Conservation (phyloP, 306 rosid species). For the Adenanthera pavonina region DNA sequence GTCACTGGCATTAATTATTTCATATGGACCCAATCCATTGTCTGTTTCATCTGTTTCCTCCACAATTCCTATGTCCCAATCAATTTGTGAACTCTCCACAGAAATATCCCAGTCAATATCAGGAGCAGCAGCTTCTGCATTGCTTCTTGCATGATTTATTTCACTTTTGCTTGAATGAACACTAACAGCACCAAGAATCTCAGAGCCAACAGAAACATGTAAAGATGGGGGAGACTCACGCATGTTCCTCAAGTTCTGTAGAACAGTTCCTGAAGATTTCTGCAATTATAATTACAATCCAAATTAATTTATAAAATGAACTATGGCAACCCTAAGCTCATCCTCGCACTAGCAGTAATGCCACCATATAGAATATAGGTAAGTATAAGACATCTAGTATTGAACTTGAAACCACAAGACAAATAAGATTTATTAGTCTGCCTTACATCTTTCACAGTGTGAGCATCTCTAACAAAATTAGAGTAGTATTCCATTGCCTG, state of each 20-base stretch:
- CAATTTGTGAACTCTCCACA: constrained; percentile 8
- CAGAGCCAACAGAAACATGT: background rate
- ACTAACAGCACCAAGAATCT: background rate
- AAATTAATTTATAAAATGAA: constrained; percentile 36
- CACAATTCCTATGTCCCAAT: constrained; percentile 8
- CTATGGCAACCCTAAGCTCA: constrained; percentile 29
- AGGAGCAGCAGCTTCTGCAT: background rate
- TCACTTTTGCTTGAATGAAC: background rate
- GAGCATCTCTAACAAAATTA: constrained; percentile 85
- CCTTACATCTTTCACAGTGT: constrained; percentile 82
- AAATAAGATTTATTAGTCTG: constrained; percentile 25
- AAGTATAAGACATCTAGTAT: constrained; percentile 18
- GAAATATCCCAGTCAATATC: constrained; percentile 14
- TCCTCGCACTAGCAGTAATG: background rate
- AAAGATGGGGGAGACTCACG: constrained; percentile 27
- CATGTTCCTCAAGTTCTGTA: constrained; percentile 64
- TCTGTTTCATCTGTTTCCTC: constrained; percentile 1
- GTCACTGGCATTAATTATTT: constrained; percentile 3
- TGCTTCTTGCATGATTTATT: background rate
- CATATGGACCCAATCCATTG: constrained; percentile 3
- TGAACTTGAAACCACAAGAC: constrained; percentile 28
- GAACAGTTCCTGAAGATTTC: constrained; percentile 52
- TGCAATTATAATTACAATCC: constrained; percentile 48
- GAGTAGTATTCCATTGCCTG: constrained; percentile 82
- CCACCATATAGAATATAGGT: background rate